phyloP scores from a whole-genome alignment of 192 early-diverging fungal genomes.

The Linnemannia exigua region DNA sequence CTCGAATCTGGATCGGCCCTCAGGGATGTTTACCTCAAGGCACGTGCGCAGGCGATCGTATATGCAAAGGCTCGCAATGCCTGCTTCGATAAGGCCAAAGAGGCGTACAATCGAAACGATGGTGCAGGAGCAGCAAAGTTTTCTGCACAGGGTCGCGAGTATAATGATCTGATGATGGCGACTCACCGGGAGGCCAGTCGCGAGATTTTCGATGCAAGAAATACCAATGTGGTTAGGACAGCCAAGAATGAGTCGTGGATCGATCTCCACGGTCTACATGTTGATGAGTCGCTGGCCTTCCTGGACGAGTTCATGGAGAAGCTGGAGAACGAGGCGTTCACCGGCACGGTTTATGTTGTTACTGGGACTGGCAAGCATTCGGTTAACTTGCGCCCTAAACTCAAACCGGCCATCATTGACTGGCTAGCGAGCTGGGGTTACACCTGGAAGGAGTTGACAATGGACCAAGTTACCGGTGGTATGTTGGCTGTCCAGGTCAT shows the following conservation, averaged over 20 bases:
- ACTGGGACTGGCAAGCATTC: conserved; percentile 67
- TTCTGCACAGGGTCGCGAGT: conserved; percentile 60
- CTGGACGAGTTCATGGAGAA: conserved; percentile 60
- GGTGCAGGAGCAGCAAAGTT: conserved; percentile 58
- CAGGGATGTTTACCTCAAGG: conserved; percentile 50
- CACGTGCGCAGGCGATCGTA: conserved; percentile 63
- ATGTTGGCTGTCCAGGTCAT: conserved; percentile 51
- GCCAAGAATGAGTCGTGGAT: conserved; percentile 60
- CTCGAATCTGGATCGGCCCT: conserved; percentile 61
- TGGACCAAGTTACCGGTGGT: conserved; percentile 50
- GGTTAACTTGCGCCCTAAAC: conserved; percentile 28
- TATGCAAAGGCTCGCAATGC: conserved; percentile 62
- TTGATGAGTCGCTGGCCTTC: conserved; percentile 61
- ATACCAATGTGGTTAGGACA: conserved; percentile 43
- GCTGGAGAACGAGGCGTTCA: conserved; percentile 49
- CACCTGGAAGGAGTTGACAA: conserved; percentile 49
- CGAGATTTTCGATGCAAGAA: conserved; percentile 63
- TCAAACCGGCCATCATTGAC: conserved; percentile 49
- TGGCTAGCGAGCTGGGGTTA: conserved; percentile 58
- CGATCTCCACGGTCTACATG: conserved; percentile 67
- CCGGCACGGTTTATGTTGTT: conserved; percentile 64
- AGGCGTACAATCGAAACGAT: conserved; percentile 60
- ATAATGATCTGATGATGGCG: conserved; percentile 64
- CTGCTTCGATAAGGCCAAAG: conserved; percentile 62
- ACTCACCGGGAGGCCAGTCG: conserved; percentile 61